Percentiles rank a stretch among this genome's conserved stretches.
Conservation (phyloP, 768 basidiomycete genomes). For the Agaricus subrufescens region DNA sequence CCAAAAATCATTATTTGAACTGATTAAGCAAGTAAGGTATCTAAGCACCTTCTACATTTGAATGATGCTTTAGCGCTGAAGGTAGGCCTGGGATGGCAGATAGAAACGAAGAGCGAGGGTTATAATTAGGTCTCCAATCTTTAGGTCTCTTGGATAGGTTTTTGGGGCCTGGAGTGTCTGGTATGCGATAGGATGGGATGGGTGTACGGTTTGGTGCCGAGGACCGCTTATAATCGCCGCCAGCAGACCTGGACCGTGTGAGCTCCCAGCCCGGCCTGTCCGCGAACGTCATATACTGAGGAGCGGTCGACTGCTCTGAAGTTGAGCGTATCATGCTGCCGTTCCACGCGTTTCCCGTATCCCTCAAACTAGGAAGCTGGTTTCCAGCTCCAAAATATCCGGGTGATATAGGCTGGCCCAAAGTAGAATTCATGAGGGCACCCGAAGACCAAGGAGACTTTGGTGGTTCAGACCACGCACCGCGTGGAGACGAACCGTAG, state of each 20-base stretch:
- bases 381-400: conserved; percentile 2
- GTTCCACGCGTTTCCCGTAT: not conserved
- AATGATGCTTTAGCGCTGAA: conserved; percentile 19
- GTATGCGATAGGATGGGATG: not conserved
- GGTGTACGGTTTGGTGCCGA: not conserved
- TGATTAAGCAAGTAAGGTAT: not conserved
- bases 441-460: not conserved
- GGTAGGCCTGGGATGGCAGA: conserved; percentile 17
- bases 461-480: not conserved
- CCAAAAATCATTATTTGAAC: too few relatives aligned
- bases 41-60: conserved; percentile 30
- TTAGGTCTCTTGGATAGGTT: conserved; percentile 35
- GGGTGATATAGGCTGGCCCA: not conserved
- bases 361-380: not conserved
- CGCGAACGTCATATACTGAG: not conserved
- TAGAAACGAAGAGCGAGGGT: conserved; percentile 20
- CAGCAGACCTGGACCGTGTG: not conserved
- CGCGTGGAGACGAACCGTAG: too few relatives aligned
- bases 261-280: not conserved
- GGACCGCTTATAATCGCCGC: not conserved
- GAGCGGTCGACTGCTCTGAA: not conserved
- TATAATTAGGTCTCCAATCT: conserved; percentile 41
- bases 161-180: conserved; percentile 19
- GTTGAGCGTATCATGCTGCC: not conserved
- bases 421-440: not conserved